phyloP scores from a whole-genome alignment of 768 basidiomycete genomes.

The Russula sp. region DNA sequence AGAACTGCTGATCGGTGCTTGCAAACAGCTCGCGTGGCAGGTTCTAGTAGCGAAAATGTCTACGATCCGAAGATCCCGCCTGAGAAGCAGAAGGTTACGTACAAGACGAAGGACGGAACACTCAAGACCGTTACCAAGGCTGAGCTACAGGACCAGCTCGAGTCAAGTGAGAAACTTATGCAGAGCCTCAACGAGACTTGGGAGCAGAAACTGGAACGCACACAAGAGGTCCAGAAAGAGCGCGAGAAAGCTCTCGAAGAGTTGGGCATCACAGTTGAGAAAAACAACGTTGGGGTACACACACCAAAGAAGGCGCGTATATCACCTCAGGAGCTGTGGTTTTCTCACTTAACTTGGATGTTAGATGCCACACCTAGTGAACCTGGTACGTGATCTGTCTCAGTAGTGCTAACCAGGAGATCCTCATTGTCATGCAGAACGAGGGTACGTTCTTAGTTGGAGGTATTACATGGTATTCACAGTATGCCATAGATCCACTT shows the following conservation, averaged over 20 bases:
- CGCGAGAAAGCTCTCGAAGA: conserved; percentile 97
- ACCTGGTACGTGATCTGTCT: conserved; percentile 55
- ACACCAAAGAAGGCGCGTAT: conserved; percentile 80
- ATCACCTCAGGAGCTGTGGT: background rate
- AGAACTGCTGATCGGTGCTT: conserved; percentile 15
- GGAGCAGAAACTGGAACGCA: conserved; percentile 89
- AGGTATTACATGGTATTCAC: background rate
- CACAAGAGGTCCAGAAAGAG: conserved; percentile 93
- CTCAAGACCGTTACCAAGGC: conserved; percentile 96
- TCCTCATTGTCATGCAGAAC: conserved; percentile 9
- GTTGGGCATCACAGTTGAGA: conserved; percentile 95
- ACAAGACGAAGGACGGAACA: conserved; percentile 86
- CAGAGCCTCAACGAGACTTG: conserved; percentile 89
- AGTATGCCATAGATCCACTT: conserved; percentile 58
- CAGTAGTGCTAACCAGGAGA: background rate
- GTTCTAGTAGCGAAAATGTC: conserved; percentile 57
- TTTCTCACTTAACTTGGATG: background rate
- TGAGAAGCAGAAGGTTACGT: conserved; percentile 92
- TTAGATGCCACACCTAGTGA: conserved; percentile 91
- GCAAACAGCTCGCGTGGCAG: conserved; percentile 61
- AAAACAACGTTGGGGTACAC: conserved; percentile 93
- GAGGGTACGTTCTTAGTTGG: conserved; percentile 16
- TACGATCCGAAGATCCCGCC: conserved; percentile 88
- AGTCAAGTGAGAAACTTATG: conserved; percentile 93
- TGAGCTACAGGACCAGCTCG: conserved; percentile 94